Conservation (phyloP, 352 stramenopile genomes). For the Phytophthora cajani region DNA sequence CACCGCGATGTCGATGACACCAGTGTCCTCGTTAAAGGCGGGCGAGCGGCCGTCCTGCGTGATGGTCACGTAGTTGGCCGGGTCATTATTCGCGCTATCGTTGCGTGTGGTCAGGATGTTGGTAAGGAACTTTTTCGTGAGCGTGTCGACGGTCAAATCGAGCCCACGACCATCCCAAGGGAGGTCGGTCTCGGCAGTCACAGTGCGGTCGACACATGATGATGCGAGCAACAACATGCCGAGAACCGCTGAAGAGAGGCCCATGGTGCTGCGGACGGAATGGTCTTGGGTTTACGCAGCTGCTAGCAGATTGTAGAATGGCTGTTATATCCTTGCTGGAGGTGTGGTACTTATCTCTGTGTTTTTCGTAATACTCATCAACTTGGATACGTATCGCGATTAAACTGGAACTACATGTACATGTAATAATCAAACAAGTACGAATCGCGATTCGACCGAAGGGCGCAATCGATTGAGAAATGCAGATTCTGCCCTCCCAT, state of each 20-base stretch:
- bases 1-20: conserved; percentile 16
- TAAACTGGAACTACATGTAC: no score
- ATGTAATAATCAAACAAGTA: no score
- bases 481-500: no score
- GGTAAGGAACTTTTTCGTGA: conserved; percentile 58
- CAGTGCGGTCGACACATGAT: neutral
- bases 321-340: no score
- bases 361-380: no score
- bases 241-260: neutral
- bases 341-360: no score
- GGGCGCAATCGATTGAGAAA: no score
- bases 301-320: neutral
- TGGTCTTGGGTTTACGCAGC: no score
- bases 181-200: conserved; percentile 11
- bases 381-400: no score
- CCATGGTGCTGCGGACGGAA: neutral
- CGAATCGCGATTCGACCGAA: no score
- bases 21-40: conserved; percentile 51
- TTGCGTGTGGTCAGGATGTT: conserved; percentile 67
- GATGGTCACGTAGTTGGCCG: conserved; percentile 52
- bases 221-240: neutral
- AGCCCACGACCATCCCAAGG: conserved; percentile 56
- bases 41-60: conserved; percentile 39
- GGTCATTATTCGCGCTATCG: conserved; percentile 33
- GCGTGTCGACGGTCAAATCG: conserved; percentile 51